Percentiles rank a stretch among this genome's conserved stretches.
Evolutionary conservation across 2,329 filamentous ascomycete species (phyloP).

Genomic region (Apiospora saccharicola): DNA sequence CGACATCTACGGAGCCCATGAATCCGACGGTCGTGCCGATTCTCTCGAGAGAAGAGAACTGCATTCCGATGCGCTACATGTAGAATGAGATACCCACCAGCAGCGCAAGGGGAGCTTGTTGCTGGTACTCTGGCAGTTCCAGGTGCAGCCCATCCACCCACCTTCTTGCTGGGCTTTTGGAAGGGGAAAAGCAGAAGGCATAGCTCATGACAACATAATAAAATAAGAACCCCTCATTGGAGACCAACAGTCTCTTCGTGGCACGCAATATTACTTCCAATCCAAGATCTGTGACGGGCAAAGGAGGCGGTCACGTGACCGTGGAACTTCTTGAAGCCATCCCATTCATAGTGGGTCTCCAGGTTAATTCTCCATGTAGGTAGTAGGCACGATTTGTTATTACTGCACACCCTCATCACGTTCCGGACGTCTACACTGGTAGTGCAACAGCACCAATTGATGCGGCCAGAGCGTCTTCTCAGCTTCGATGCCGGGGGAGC

Average conservation of each 20-base stretch:
- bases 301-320: background rate
- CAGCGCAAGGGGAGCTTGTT: conserved; percentile 12
- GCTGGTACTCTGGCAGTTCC: conserved; percentile 6
- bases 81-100: conserved; percentile 12
- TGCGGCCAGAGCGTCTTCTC: background rate
- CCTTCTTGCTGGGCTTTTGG: background rate
- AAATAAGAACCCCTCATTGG: background rate
- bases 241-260: background rate
- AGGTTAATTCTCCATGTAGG: background rate
- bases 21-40: background rate
- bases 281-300: background rate
- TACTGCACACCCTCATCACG: background rate
- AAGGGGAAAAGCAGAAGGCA: background rate
- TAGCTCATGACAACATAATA: conserved; percentile 2
- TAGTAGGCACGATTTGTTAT: background rate
- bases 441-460: background rate
- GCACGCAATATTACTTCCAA: background rate
- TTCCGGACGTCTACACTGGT: background rate
- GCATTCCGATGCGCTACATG: conserved; percentile 8
- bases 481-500: conserved; percentile 45
- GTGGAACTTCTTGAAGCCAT: background rate
- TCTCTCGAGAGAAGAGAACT: conserved; percentile 13
- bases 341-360: background rate
- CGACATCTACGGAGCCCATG: conserved; percentile 2
- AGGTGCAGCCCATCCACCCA: background rate